A percentile compares a stretch with the other conserved stretches of the same genome.
These are phyloP conservation scores for Somion occarium DNA, from an alignment of 1,284 basidiomycete genomes.

Conservation along the genomic window DNA sequence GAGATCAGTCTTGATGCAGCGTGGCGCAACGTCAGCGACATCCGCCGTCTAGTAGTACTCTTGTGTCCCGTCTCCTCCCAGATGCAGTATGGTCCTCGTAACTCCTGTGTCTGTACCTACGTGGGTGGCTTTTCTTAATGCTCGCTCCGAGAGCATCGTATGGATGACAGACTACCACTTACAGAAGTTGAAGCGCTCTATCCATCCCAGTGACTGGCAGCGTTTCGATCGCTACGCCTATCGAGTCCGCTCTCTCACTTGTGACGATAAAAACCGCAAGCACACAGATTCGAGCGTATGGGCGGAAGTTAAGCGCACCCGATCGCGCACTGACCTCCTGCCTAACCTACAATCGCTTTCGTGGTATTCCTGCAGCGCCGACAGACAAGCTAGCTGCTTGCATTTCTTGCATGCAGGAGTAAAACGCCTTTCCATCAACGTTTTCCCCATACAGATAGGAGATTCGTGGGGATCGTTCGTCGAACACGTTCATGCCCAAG, in stretches of 20 bases:
- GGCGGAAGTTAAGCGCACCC: conserved; percentile 44
- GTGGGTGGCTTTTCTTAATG: not conserved
- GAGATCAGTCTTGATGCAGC: conserved; percentile 24
- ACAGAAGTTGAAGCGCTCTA: conserved; percentile 38
- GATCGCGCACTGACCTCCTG: conserved; percentile 46
- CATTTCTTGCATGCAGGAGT: conserved; percentile 38
- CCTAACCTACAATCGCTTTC: conserved; percentile 48
- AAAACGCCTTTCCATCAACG: conserved; percentile 25
- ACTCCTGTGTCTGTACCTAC: not conserved
- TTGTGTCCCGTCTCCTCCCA: conserved; percentile 36
- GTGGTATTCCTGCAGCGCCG: conserved; percentile 27
- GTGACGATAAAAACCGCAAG: conserved; percentile 17
- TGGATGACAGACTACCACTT: not conserved
- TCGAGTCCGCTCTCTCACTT: conserved; percentile 39
- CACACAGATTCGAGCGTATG: conserved; percentile 29
- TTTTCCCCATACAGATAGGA: conserved; percentile 15
- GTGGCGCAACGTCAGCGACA: conserved; percentile 28
- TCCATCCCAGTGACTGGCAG: conserved; percentile 47
- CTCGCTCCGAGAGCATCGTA: conserved; percentile 5
- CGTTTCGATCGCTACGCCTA: conserved; percentile 49
- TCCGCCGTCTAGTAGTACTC: conserved; percentile 41
- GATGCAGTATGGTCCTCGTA: conserved; percentile 5
- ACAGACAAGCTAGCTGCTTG: conserved; percentile 26
- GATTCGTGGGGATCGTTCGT: conserved; percentile 29
- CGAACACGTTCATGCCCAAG: conserved; percentile 39